Base-by-base conservation (phyloP, 73 alveolate genomes). In the Durusdinium trenchii region DNA sequence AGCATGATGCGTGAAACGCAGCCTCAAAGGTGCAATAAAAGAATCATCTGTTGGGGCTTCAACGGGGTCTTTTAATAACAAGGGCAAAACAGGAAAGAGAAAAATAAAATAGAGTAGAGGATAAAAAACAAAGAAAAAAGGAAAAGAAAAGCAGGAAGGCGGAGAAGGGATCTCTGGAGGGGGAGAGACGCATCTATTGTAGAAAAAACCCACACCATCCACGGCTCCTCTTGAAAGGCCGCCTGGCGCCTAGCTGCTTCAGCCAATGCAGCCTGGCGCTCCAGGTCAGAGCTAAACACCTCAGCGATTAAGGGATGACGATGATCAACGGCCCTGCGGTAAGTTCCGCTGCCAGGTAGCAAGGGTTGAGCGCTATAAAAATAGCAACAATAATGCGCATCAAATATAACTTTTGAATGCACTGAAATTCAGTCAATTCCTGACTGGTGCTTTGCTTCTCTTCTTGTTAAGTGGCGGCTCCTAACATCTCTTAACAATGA, bases 231-330 rank as follows among this genome's bases (percentile, higher is more conserved):
- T 51, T 84, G 78, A 36, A 84, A 84, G n/a, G 43, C 5, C 2
- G 94, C 94, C 45, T 84, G 94, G 50, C 94, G 48, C 94, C 94
- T 84, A 36, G 94, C 94, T 23, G 73, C 96, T 71, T 89, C 96
- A 45, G 96, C 96, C 86, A 89, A 69, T 14, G 96, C 96, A 45
- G 96, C 96, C 51, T 69, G 86, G 62, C 96, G 96, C 73, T 89
- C 96, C 23, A 73, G 45, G 54, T 89, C 96, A 40, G 96, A 45
- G 73, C 71, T 51, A 40, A 84, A n/a, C 40, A 84, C 51, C 94
- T 84, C 76, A n/a, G 46, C n/a, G 32, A 71, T 38, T 38, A 18
- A 64, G n/a, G 45, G n/a, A 64, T 64, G 1, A 2, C 28, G 20
- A 64, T 38, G n/a, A 18, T 3, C 36, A 64, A 1, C 42, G n/a